Percentiles rank a stretch among this genome's conserved stretches.
phyloP scores from a whole-genome alignment of 2,329 filamentous ascomycete species.

The Ophiocordyceps australis region DNA sequence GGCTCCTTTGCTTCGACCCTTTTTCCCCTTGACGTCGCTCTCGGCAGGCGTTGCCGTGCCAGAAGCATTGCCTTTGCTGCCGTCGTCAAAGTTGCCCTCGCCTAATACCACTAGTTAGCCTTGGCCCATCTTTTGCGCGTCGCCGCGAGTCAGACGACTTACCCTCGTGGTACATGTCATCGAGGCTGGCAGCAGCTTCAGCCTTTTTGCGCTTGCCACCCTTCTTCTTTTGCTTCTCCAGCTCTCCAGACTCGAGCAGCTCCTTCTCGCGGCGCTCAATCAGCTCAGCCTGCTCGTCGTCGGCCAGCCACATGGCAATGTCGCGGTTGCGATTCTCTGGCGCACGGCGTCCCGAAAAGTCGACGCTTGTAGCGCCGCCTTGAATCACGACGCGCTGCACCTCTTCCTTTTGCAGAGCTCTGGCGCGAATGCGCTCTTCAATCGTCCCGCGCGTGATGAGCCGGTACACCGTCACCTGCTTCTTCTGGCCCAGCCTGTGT shows the following conservation, averaged over 20 bases:
- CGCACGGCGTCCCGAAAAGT: constrained; percentile 83
- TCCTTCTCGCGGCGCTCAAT: constrained; percentile 89
- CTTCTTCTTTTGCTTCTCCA: constrained; percentile 46
- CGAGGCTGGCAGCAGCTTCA: constrained; percentile 47
- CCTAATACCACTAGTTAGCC: constrained; percentile 31
- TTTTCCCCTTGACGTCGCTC: constrained; percentile 30
- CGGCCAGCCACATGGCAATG: constrained; percentile 96
- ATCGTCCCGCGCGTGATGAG: constrained; percentile 94
- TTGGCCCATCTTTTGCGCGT: no score
- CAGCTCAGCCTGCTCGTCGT: constrained; percentile 87
- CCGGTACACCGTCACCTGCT: constrained; percentile 91
- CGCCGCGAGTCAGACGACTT: constrained; percentile 20
- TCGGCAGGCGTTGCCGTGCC: constrained; percentile 71
- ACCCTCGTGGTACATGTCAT: constrained; percentile 99
- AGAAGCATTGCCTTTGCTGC: constrained; percentile 47
- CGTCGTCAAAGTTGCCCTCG: constrained; percentile 90
- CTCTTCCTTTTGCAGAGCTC: constrained; percentile 94
- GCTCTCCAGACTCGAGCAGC: constrained; percentile 53
- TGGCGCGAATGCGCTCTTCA: constrained; percentile 93
- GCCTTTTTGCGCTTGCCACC: constrained; percentile 36
- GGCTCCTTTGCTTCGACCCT: constrained; percentile 36
- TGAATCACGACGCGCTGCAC: constrained; percentile 95
- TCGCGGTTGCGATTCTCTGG: constrained; percentile 91
- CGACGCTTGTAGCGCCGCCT: constrained; percentile 76
- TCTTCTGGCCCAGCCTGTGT: constrained; percentile 89